A percentile compares a stretch with the other conserved stretches of the same genome.
phyloP scores from a whole-genome alignment of 106 monocot species.

The Platanthera guangdongensis region DNA sequence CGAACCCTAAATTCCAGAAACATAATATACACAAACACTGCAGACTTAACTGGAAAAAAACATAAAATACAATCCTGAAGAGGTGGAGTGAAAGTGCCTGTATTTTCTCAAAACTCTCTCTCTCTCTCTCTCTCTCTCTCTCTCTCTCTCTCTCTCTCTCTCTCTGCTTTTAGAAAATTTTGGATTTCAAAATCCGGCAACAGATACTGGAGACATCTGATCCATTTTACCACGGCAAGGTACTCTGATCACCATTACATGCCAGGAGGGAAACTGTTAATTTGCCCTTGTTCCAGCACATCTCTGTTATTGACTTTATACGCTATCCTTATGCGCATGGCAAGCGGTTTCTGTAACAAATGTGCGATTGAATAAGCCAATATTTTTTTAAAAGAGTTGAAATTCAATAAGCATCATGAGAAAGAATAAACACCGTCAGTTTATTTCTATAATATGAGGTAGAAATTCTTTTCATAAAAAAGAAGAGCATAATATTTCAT shows the following conservation, averaged over 20 bases:
- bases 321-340: conserved; percentile 80
- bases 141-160: not conserved
- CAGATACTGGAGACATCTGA: not conserved
- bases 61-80: not conserved
- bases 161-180: not conserved
- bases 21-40: conserved; percentile 3
- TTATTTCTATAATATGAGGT: not conserved
- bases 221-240: not conserved
- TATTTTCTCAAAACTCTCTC: not conserved
- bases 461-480: not conserved
- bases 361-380: not conserved
- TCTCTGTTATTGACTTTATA: conserved; percentile 89
- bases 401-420: not conserved
- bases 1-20: not conserved
- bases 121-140: not conserved
- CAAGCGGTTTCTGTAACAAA: conserved; percentile 67
- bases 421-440: not conserved
- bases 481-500: no score
- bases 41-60: not conserved
- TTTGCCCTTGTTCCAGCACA: conserved; percentile 79
- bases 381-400: not conserved
- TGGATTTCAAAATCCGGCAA: not conserved
- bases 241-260: conserved; percentile 29
- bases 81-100: not conserved
- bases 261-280: conserved; percentile 82